Evolutionary conservation across 1,284 basidiomycete species (phyloP), one percentile per base, ranked within the genome.

Genomic region (Moesziomyces globuligerus): DNA sequence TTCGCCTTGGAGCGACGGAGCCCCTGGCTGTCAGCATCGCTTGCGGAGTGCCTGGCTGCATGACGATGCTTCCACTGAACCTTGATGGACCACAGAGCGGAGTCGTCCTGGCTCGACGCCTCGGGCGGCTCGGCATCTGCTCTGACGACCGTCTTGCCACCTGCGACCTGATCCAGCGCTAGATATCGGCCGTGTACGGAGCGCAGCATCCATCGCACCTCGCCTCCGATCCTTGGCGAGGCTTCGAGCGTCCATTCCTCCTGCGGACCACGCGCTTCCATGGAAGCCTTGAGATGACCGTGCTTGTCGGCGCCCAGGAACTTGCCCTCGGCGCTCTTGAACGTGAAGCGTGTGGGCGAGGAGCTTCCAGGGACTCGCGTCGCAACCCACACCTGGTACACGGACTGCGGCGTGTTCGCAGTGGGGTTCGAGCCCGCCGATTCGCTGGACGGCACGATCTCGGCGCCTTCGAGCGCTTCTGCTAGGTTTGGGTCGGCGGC

Each of bases 11-110:
- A n/a, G 11, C 44, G 46, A 13, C 25, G 11, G 13, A 34, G 32
- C 15, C 32, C 32, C 1, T 25, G 23, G 28, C 23, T 28, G 20
- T 56, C 53, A 11, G 46, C 15, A 23, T 59, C 48, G 38, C 25
- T 32, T 23, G 53, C 25, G 34, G 15, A 5, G 32, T 64, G 40
- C n/a, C 69, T 48, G 17, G 74, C 74, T 32, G 48, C 48, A 40
- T 78, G 78, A 15, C 78, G 64, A 42, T 70, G 72, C 41, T 73
- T 71, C 78, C 78, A 80, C 46, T 80, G 78, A 7, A 80, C 72
- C 25, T 57, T 60, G 34, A 75, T 37, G 13, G 47, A 40, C 76
- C 74, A 77, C 1, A 9, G 6, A 4, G 62, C 55, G 15, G 42
- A 25, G 15, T 62, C 47, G 7, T 23, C 38, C 18, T 68, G 40